phyloP scores from a whole-genome alignment of 2,329 filamentous ascomycete species.

The Aspergillus pseudotamarii region DNA sequence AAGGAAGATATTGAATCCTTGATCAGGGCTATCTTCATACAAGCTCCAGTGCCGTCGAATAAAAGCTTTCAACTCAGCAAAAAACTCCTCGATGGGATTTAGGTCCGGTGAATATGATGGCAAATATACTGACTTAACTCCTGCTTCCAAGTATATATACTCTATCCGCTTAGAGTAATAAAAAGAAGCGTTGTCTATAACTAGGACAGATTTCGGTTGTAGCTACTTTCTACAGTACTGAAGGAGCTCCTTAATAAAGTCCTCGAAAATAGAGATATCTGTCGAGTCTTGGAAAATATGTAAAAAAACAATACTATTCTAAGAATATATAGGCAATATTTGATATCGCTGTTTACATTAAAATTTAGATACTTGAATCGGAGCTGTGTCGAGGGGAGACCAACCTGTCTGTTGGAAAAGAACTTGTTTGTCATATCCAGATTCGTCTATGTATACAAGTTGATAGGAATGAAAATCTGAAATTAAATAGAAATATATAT shows the following conservation, averaged over 20 bases:
- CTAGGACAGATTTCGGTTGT: conserved; percentile 25
- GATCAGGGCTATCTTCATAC: conserved; percentile 20
- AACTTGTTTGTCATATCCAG: conserved; percentile 35
- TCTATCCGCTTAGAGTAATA: conserved; percentile 29
- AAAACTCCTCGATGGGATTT: conserved; percentile 43
- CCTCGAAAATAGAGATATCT: conserved; percentile 31
- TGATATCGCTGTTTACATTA: conserved; percentile 28
- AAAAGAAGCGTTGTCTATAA: conserved; percentile 22
- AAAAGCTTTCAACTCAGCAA: conserved; percentile 38
- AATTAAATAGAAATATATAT: conserved; percentile 34
- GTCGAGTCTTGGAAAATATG: conserved; percentile 34
- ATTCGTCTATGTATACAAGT: no score
- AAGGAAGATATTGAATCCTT: conserved; percentile 27
- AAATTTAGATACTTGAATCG: conserved; percentile 25
- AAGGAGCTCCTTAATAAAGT: conserved; percentile 34
- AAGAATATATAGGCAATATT: conserved; percentile 36
- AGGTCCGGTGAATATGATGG: conserved; percentile 40
- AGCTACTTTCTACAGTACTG: conserved; percentile 28
- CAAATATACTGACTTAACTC: conserved; percentile 36
- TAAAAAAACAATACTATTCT: conserved; percentile 33
- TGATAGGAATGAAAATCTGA: conserved; percentile 23
- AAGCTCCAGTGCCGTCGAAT: conserved; percentile 34
- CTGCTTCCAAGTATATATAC: conserved; percentile 30
- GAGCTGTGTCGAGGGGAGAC: conserved; percentile 30
- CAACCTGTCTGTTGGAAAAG: conserved; percentile 37